Evolutionary conservation across 2,329 filamentous ascomycete species (phyloP).

Genomic region (Penicillium brevicompactum): DNA sequence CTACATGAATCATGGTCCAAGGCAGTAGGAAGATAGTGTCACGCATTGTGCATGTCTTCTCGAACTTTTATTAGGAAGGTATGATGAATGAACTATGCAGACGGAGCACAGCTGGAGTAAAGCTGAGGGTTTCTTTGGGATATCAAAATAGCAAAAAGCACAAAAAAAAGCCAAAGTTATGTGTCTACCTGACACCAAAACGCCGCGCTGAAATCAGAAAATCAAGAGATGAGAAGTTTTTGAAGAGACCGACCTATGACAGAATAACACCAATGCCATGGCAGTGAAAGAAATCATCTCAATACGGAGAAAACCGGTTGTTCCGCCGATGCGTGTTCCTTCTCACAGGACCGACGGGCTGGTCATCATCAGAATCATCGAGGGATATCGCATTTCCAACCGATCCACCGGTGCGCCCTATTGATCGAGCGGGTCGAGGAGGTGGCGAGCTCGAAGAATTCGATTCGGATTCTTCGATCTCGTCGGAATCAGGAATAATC

Average conservation of each 20-base stretch:
- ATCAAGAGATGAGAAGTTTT: constrained; percentile 10
- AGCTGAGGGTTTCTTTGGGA: neutral
- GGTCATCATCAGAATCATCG: constrained; percentile 27
- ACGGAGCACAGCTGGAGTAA: no score
- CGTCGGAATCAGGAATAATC: neutral
- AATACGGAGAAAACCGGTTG: constrained; percentile 25
- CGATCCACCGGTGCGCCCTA: neutral
- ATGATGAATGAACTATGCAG: no score
- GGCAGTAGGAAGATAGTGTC: no score
- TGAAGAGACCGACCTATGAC: constrained; percentile 1
- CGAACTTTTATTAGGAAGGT: no score
- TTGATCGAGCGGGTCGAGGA: neutral
- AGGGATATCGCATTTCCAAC: constrained; percentile 21
- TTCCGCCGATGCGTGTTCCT: constrained; percentile 20
- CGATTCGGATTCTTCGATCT: constrained; percentile 1
- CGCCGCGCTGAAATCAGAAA: constrained; percentile 22
- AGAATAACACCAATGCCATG: neutral
- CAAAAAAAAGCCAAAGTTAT: constrained; percentile 4
- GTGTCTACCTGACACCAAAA: constrained; percentile 16
- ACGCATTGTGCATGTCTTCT: no score
- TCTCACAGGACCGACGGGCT: constrained; percentile 26
- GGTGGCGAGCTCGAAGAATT: constrained; percentile 14
- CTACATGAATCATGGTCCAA: no score
- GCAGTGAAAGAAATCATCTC: neutral
- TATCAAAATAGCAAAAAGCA: constrained; percentile 3